phyloP scores from a whole-genome alignment of 176 grass and related monocot species.

The Sorghum bicolor region DNA sequence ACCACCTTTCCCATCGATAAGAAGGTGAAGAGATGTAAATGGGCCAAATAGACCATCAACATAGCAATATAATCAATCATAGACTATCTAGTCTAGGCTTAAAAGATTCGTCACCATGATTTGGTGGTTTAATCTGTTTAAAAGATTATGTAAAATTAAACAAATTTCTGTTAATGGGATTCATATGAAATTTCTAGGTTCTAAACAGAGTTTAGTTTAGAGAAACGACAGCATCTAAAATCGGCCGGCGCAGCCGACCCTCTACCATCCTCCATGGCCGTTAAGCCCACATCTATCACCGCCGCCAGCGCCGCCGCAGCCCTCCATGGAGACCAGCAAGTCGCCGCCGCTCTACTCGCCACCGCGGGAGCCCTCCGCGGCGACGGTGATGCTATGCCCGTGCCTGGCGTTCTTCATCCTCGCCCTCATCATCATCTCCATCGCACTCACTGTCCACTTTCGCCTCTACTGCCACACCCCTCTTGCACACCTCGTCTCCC shows the following conservation, averaged over 20 bases:
- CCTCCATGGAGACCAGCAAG: constrained; percentile 45
- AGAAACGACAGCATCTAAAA: neutral
- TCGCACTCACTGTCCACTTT: constrained; percentile 70
- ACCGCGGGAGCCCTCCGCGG: constrained; percentile 28
- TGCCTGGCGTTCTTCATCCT: constrained; percentile 56
- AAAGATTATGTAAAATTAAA: too few species aligned
- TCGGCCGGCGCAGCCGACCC: neutral
- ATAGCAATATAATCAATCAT: too few species aligned
- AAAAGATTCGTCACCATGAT: too few species aligned
- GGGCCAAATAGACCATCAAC: too few species aligned
- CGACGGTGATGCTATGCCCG: constrained; percentile 65
- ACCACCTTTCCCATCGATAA: too few species aligned
- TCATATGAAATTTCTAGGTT: too few species aligned
- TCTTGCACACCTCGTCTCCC: constrained; percentile 53
- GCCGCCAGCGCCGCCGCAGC: constrained; percentile 2
- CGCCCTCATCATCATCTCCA: constrained; percentile 43
- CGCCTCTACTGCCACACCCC: constrained; percentile 74
- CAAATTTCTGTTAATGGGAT: too few species aligned
- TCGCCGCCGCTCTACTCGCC: constrained; percentile 35
- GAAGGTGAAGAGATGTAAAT: too few species aligned
- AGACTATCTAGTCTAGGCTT: too few species aligned
- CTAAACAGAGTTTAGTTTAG: too few species aligned
- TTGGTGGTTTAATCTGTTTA: too few species aligned
- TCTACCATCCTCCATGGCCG: constrained; percentile 26
- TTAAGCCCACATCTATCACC: constrained; percentile 17